Percentiles rank a stretch among this genome's conserved stretches.
Evolutionary conservation across 2,329 filamentous ascomycete genomes (phyloP).

Genomic region (Bipolaris victoriae): DNA sequence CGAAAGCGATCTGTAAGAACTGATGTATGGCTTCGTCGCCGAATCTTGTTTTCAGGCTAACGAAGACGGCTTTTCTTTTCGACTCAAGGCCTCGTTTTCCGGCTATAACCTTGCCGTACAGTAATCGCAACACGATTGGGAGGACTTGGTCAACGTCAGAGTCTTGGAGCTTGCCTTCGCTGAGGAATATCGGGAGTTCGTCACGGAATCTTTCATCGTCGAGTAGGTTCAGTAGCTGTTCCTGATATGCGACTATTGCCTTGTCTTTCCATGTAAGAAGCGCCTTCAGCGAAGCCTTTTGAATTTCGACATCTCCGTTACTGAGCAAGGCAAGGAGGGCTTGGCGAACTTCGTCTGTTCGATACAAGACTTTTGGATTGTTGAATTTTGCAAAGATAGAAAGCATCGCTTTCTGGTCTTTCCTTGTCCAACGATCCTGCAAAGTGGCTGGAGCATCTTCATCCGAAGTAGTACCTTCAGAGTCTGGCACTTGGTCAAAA

Average conservation of each 20-base stretch:
- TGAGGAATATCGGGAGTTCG: conserved; percentile 87
- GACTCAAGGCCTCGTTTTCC: conserved; percentile 82
- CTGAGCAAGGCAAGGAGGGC: conserved; percentile 76
- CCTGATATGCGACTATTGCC: conserved; percentile 76
- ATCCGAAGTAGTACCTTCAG: background rate
- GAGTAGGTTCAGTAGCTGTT: conserved; percentile 83
- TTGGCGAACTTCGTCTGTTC: conserved; percentile 74
- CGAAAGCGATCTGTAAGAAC: conserved; percentile 83
- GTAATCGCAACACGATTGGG: conserved; percentile 81
- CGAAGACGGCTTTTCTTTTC: conserved; percentile 74
- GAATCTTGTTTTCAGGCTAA: conserved; percentile 75
- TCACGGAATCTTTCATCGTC: conserved; percentile 93
- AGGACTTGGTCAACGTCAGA: conserved; percentile 77
- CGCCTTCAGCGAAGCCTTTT: conserved; percentile 82
- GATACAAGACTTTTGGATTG: conserved; percentile 85
- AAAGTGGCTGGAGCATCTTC: conserved; percentile 24
- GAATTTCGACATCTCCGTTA: conserved; percentile 89
- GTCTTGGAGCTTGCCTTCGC: conserved; percentile 69
- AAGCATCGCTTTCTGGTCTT: conserved; percentile 84
- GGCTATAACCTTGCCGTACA: conserved; percentile 89
- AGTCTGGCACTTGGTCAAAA: conserved; percentile 24
- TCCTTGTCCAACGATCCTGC: conserved; percentile 66
- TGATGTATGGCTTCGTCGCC: conserved; percentile 74
- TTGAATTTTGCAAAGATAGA: conserved; percentile 81
- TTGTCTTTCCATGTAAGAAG: conserved; percentile 88